Evolutionary conservation across 495 filamentous ascomycete species (phyloP).

Genomic region (Neurospora pannonica): DNA sequence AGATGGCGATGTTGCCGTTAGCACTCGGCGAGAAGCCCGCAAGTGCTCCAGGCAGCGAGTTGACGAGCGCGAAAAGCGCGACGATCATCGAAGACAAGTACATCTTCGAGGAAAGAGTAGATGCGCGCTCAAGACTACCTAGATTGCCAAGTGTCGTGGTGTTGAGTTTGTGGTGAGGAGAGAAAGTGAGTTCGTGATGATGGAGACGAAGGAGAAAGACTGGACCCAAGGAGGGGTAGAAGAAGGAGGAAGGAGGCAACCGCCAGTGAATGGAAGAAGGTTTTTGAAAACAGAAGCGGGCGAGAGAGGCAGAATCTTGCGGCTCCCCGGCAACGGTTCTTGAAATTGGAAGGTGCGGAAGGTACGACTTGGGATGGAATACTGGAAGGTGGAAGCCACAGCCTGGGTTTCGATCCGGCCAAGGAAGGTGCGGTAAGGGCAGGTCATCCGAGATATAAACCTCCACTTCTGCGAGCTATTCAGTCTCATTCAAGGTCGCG

Average conservation of each 20-base stretch:
- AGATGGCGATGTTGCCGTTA: slow-evolving; percentile 53
- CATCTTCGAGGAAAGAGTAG: neutral
- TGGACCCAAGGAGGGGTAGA: neutral
- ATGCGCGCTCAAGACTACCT: neutral
- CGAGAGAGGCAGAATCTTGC: neutral
- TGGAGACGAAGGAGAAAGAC: neutral
- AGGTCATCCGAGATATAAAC: neutral
- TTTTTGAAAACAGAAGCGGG: neutral
- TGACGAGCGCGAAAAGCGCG: slow-evolving; percentile 6
- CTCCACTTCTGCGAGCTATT: neutral
- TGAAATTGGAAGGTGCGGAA: neutral
- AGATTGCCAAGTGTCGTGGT: neutral
- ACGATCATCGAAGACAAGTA: neutral
- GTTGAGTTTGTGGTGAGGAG: neutral
- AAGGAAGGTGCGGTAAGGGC: neutral
- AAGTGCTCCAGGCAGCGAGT: neutral
- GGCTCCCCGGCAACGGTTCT: neutral
- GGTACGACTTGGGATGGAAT: neutral
- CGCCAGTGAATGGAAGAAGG: neutral
- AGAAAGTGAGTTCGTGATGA: neutral
- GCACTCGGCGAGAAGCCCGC: slow-evolving; percentile 41
- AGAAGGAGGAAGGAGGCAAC: neutral
- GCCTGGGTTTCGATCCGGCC: neutral
- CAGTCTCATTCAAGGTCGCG: neutral
- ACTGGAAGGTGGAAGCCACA: neutral